These are phyloP conservation scores for Penicillium tannophilum DNA, from an alignment of 495 filamentous ascomycete species.

Conservation along the genomic window DNA sequence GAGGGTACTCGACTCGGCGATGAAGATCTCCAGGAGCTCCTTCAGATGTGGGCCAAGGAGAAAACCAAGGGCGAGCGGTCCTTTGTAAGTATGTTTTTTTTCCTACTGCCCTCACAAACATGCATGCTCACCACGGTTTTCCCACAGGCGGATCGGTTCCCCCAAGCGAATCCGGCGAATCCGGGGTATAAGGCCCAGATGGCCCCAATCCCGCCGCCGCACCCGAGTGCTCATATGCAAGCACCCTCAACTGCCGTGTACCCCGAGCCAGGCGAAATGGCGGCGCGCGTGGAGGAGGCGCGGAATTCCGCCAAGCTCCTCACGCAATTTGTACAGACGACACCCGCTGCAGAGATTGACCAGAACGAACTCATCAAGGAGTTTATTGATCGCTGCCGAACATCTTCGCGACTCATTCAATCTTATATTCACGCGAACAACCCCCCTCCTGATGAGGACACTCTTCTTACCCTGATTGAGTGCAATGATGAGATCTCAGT, in stretches of 20 bases:
- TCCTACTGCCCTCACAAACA: background rate
- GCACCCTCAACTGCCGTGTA: slow-evolving; percentile 35
- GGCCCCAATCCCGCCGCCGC: slow-evolving; percentile 2
- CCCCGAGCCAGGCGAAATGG: slow-evolving; percentile 75
- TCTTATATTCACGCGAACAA: slow-evolving; percentile 77
- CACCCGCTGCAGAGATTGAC: slow-evolving; percentile 73
- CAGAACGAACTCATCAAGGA: slow-evolving; percentile 86
- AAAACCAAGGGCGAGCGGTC: slow-evolving; percentile 49
- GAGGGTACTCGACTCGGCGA: slow-evolving; percentile 69
- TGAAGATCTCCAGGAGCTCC: slow-evolving; percentile 64
- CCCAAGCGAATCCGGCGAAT: background rate
- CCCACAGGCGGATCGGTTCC: slow-evolving; percentile 14
- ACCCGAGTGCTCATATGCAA: background rate
- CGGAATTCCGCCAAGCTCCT: slow-evolving; percentile 87
- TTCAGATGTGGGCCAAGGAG: slow-evolving; percentile 90
- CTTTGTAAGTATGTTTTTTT: slow-evolving; percentile 14
- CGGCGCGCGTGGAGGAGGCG: slow-evolving; percentile 84
- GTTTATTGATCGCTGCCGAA: slow-evolving; percentile 84
- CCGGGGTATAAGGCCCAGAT: background rate
- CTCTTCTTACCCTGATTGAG: slow-evolving; percentile 88
- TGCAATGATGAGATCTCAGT: slow-evolving; percentile 86
- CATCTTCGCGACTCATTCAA: slow-evolving; percentile 76
- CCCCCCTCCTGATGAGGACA: slow-evolving; percentile 87
- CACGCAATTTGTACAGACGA: slow-evolving; percentile 82
- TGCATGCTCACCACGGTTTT: slow-evolving; percentile 1